Evolutionary conservation across 768 basidiomycete species (phyloP), one percentile per base, ranked within the genome.

Genomic region (Suillus fuscotomentosus): DNA sequence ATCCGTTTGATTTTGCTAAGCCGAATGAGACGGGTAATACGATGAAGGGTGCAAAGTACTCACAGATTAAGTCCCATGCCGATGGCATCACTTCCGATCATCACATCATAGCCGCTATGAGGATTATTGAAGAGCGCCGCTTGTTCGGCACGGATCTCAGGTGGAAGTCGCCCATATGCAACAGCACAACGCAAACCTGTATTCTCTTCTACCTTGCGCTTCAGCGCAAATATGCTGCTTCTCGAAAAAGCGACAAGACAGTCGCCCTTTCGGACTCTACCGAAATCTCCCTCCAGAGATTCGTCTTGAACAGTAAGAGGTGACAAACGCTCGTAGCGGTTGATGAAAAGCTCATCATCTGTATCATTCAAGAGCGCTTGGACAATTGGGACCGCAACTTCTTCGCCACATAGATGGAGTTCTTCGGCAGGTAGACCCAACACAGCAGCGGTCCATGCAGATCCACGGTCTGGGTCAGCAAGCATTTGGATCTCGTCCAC

Each of bases 401-500:
- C 95, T 74, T 99, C 97, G 5, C 97, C 97, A 71, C 97, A 99
- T 1, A 99, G 82, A 77, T 99, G 97, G 1, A 99, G 70, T 72
- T 98, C 96, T 34, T 82, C 80, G 2, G 95, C 95, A 62, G 82
- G 76, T 1, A 89, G 57, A 3, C 93, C 92, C 22, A 97, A 76
- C 2, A 99, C 83, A 0, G 95, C 95, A 14, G 74, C 71, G 10
- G 92, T 91, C 97, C 97, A 99, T 0, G 86, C 86, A 31, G 78
- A 80, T 0, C 97, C 97, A 17, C 97, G 87, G 3, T 87, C 79
- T 0, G 81, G 76, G 74, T 98, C 94, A 0, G 85, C 85, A 20
- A 99, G 86, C 91, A 99, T 91, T 79, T 99, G 97, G 56, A 99
- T 98, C 79, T 99, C 97, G 74, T 98, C 97, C 53, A 99, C 82